Evolutionary conservation across 495 filamentous ascomycete species (phyloP).

Genomic region (Penicillium atrosanguineum): DNA sequence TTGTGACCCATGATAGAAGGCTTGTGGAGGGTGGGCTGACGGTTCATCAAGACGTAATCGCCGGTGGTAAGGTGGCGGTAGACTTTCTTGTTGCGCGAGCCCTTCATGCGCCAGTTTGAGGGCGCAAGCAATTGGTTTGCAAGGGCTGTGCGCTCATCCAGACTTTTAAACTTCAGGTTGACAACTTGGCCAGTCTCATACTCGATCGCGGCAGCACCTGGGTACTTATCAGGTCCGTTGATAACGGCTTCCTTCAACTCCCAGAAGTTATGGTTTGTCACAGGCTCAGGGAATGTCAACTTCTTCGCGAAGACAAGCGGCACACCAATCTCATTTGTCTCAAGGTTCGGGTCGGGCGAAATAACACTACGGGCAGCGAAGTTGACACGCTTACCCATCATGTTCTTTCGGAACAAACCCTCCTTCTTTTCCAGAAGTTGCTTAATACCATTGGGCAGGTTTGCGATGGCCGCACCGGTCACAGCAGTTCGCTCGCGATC

Average conservation of each 20-base stretch:
- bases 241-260: slow-evolving; percentile 95
- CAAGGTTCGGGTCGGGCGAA: slow-evolving; percentile 96
- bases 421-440: slow-evolving; percentile 99
- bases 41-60: slow-evolving; percentile 98
- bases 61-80: slow-evolving; percentile 94
- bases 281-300: slow-evolving; percentile 94
- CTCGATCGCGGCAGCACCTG: slow-evolving; percentile 90
- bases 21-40: slow-evolving; percentile 98
- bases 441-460: slow-evolving; percentile 71
- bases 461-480: slow-evolving; percentile 58
- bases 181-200: slow-evolving; percentile 92
- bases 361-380: slow-evolving; percentile 97
- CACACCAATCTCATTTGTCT: slow-evolving; percentile 98
- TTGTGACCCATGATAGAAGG: slow-evolving; percentile 99
- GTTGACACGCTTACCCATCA: slow-evolving; percentile 99
- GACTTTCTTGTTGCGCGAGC: slow-evolving; percentile 90
- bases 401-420: slow-evolving; percentile 96
- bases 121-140: slow-evolving; percentile 94
- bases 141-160: slow-evolving; percentile 78
- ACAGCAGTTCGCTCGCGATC: slow-evolving; percentile 82
- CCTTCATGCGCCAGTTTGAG: slow-evolving; percentile 68
- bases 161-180: slow-evolving; percentile 78
- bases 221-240: slow-evolving; percentile 91
- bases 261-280: slow-evolving; percentile 94
- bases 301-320: slow-evolving; percentile 95